Evolutionary conservation across 306 rosid genomes (phyloP), one percentile per base, ranked within the genome.

Genomic region (Fragaria iinumae): DNA sequence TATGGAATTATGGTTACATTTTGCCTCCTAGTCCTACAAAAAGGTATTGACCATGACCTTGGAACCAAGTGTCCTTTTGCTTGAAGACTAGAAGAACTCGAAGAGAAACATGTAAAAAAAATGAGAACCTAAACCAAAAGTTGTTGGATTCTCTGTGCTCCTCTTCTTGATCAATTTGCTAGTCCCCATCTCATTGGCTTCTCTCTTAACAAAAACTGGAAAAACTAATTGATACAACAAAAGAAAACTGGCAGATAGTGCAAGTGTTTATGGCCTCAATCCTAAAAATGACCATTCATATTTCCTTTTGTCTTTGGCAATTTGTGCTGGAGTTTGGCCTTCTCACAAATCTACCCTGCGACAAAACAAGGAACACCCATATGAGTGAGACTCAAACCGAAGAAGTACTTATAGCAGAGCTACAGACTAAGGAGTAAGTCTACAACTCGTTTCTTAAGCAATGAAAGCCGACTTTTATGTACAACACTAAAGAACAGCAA

Each of bases 261-360:
- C 1, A 8, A 71, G 68, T 73, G 41, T 4, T 5, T 63, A 25
- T 41, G 77, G 77, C 57, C 69, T 43, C 12, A 32, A 74, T 74
- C 64, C 69, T 52, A 69, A 82, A 80, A 17, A 20, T 78, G 21
- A 55, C 52, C 70, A 75, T 39, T 17, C 67, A 48, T 41, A 55
- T 71, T 47, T 83, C 52, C 62, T 73, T 77, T 27, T 18, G 36
- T 79, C 88, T 80, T 44, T 82, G 84, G 29, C 75, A 79, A 71
- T 75, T 80, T 41, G 77, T 72, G 87, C 89, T 86, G 56, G 81
- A 83, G 82, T 86, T 87, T 50, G 89, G 85, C 83, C 93, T 91
- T 84, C 87, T 87, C 74, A 93, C 97, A 86, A 93, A 93, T 64
- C 93, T 86, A 11, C 98, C 96, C 98, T 93, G 96, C 81, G 81